Conservation (phyloP, 345 rosid genomes). For the Moringa oleifera region DNA sequence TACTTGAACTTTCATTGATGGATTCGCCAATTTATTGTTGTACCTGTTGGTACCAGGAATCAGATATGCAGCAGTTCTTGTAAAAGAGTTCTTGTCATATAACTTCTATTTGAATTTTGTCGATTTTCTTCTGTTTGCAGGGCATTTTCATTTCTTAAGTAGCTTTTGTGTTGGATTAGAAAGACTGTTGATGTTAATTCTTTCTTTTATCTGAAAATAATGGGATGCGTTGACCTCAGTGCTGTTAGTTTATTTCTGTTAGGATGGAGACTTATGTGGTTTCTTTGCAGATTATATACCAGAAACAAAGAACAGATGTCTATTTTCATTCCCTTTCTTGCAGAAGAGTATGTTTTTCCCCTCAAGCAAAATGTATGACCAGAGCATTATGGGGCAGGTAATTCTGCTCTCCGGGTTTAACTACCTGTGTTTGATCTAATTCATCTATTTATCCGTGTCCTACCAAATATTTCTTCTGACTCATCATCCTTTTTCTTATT, state of each 20-base stretch:
- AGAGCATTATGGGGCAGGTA: conserved; percentile 22
- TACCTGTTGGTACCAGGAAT: too few species aligned
- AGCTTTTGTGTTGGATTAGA: too few species aligned
- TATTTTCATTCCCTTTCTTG: conserved; percentile 19
- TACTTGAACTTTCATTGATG: too few species aligned
- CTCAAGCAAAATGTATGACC: conserved; percentile 17
- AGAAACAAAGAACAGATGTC: conserved; percentile 18
- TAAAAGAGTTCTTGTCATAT: background rate
- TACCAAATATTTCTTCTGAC: background rate
- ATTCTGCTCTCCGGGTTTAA: background rate
- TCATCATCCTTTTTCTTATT: too few species aligned
- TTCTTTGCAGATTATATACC: conserved; percentile 34
- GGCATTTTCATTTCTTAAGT: too few species aligned
- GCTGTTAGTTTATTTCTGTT: too few species aligned
- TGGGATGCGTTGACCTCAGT: too few species aligned
- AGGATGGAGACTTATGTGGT: background rate
- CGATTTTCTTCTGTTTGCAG: too few species aligned
- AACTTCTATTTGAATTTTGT: background rate
- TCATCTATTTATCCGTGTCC: background rate
- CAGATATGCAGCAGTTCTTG: too few species aligned
- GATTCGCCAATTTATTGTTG: too few species aligned
- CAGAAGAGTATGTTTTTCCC: conserved; percentile 24
- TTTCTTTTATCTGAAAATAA: too few species aligned
- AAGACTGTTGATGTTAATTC: too few species aligned
- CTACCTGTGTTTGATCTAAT: background rate